phyloP scores from a whole-genome alignment of 2,329 filamentous ascomycete species.

The Calonectria leucothoes region DNA sequence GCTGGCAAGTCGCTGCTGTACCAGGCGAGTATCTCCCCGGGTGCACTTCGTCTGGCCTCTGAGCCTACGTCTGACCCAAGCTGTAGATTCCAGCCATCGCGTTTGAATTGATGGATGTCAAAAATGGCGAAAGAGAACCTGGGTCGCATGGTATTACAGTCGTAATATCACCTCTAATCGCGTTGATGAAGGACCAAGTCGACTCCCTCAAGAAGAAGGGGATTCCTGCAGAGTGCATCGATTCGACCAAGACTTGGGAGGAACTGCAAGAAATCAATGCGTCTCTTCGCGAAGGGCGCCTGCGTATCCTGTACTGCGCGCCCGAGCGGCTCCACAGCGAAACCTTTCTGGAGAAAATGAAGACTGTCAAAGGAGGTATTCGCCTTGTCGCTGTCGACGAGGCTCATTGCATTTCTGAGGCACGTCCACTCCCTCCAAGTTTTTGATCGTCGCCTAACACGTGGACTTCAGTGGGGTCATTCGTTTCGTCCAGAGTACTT shows the following conservation, averaged over 20 bases:
- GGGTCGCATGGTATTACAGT: slow-evolving; percentile 63
- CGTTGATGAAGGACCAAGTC: slow-evolving; percentile 71
- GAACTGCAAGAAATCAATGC: slow-evolving; percentile 52
- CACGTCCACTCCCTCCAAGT: not conserved
- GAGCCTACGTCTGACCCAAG: not conserved
- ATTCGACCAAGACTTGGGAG: slow-evolving; percentile 66
- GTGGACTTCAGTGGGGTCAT: slow-evolving; percentile 55
- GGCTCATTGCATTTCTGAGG: slow-evolving; percentile 66
- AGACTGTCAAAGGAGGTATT: slow-evolving; percentile 64
- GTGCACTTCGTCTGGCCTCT: not conserved
- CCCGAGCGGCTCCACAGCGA: slow-evolving; percentile 72
- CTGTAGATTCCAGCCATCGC: slow-evolving; percentile 58
- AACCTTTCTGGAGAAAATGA: slow-evolving; percentile 67
- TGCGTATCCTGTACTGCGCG: slow-evolving; percentile 68
- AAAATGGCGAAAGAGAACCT: slow-evolving; percentile 36
- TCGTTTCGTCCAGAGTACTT: slow-evolving; percentile 63
- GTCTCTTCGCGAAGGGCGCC: slow-evolving; percentile 54
- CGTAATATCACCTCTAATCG: slow-evolving; percentile 67
- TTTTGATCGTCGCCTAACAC: slow-evolving; percentile 2
- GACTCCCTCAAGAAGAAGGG: slow-evolving; percentile 62
- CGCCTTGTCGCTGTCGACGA: slow-evolving; percentile 69
- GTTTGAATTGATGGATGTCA: slow-evolving; percentile 56
- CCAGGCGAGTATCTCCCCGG: slow-evolving; percentile 46
- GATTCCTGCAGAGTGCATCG: slow-evolving; percentile 64
- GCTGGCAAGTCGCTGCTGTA: slow-evolving; percentile 64